Evolutionary conservation across 2,329 filamentous ascomycete species (phyloP).

Genomic region (Aspergillus pseudonomiae): DNA sequence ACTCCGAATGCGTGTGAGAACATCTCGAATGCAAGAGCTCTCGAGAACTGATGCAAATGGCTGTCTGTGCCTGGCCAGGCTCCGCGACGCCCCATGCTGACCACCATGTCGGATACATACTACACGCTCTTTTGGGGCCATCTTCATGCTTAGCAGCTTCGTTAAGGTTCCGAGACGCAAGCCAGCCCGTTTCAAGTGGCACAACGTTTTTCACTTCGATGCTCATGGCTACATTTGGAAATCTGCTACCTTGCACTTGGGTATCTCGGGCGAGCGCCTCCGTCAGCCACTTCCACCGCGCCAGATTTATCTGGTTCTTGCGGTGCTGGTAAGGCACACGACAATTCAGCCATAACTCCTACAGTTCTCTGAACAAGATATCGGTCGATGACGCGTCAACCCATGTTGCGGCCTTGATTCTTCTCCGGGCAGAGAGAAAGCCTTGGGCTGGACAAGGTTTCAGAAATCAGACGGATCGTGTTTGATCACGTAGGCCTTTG

Average conservation of each 20-base stretch:
- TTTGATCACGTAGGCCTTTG: neutral
- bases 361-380: neutral
- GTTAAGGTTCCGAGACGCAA: constrained; percentile 2
- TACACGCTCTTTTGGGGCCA: neutral
- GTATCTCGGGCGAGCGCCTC: neutral
- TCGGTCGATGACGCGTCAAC: neutral
- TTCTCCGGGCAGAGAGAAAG: neutral
- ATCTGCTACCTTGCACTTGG: neutral
- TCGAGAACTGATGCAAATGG: neutral
- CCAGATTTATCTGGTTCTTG: neutral
- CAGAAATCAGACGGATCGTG: neutral
- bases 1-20: neutral
- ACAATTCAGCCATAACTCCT: neutral
- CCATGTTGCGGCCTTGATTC: neutral
- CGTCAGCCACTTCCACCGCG: neutral
- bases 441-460: neutral
- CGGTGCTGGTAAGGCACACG: neutral
- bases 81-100: neutral
- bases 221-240: neutral
- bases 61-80: constrained; percentile 1
- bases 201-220: neutral
- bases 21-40: neutral
- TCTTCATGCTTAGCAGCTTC: neutral
- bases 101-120: constrained; percentile 7
- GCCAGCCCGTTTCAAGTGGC: neutral